These are phyloP conservation scores for Trichoderma sp. DNA, from an alignment of 2,329 filamentous ascomycete species.

Conservation along the genomic window DNA sequence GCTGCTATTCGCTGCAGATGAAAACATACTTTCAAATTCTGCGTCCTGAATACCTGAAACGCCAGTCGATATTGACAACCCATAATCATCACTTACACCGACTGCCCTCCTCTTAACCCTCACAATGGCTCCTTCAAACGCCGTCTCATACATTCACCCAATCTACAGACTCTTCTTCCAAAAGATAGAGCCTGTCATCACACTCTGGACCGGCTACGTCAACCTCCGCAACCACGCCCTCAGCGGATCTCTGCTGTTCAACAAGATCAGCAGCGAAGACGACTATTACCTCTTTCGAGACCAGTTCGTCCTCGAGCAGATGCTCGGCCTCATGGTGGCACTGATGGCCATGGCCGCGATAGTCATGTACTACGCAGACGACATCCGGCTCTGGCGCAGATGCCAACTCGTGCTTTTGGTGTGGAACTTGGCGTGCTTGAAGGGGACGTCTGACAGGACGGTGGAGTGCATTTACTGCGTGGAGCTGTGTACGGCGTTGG, in stretches of 20 bases:
- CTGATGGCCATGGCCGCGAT: conserved; percentile 28
- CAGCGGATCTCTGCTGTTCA: conserved; percentile 22
- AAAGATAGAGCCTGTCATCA: conserved; percentile 30
- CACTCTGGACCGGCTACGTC: conserved; percentile 31
- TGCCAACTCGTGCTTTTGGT: conserved; percentile 30
- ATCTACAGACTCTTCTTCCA: conserved; percentile 31
- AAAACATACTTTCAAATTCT: background rate
- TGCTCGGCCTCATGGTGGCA: conserved; percentile 28
- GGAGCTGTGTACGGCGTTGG: conserved; percentile 16
- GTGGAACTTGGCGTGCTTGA: conserved; percentile 30
- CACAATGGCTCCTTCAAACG: conserved; percentile 9
- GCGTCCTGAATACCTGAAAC: background rate
- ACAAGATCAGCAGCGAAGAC: conserved; percentile 25
- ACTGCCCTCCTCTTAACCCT: background rate
- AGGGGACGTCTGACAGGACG: conserved; percentile 23
- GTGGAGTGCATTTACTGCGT: conserved; percentile 20
- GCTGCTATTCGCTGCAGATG: background rate
- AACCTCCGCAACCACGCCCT: conserved; percentile 20
- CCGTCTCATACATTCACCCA: conserved; percentile 7
- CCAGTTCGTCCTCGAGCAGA: conserved; percentile 31
- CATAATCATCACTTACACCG: background rate
- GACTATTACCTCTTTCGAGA: background rate
- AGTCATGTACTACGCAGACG: conserved; percentile 28
- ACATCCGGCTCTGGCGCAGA: conserved; percentile 29
- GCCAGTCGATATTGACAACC: background rate